Evolutionary conservation across 768 basidiomycete genomes (phyloP), one percentile per base, ranked within the genome.

Genomic region (Boletus tylopilopsis): DNA sequence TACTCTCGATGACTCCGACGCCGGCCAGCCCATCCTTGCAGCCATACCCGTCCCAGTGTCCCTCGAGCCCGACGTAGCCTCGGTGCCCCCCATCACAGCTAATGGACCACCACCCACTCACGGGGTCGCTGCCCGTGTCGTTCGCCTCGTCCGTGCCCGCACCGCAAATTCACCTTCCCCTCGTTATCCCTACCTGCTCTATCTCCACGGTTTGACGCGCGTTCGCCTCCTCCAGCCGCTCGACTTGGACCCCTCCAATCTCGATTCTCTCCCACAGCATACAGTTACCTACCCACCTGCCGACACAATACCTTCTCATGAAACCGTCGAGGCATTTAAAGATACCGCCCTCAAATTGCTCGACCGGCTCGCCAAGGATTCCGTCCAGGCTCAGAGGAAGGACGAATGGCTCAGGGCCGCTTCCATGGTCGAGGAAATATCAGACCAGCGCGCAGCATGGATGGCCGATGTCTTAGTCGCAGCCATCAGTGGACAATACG

Each of bases 391-490:
- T 42, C 66, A 76, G 22, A 73, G 80, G 50, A 79, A 79, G 50
- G 88, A 90, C 29, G 80, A 79, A 7, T 90, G 84, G 68, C 65
- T 75, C 59, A 86, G 84, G 67, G 80, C 89, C 45, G 75, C 84
- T 4, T 71, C 70, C 27, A 85, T 90, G 79, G 72, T 90, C 10
- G 87, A 90, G 51, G 86, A 91, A 32, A 75, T 84, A 15, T 76
- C 82, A 0, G 76, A 79, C 55, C 75, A 78, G 9, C 72, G 81
- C 24, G 79, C 83, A 0, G 77, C 81, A 4, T 87, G 84, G 80
- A 82, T 90, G 76, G 86, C 87, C 0, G 89, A 91, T 59, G 80
- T 89, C 12, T 75, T 91, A 29, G 75, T 90, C 15, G 76, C 84
- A 10, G 64, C 68, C 21, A 54, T 66, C 29, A 78, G 80, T 44